Conservation (phyloP, 352 stramenopile species). For the Thraustochytrium sp. region DNA sequence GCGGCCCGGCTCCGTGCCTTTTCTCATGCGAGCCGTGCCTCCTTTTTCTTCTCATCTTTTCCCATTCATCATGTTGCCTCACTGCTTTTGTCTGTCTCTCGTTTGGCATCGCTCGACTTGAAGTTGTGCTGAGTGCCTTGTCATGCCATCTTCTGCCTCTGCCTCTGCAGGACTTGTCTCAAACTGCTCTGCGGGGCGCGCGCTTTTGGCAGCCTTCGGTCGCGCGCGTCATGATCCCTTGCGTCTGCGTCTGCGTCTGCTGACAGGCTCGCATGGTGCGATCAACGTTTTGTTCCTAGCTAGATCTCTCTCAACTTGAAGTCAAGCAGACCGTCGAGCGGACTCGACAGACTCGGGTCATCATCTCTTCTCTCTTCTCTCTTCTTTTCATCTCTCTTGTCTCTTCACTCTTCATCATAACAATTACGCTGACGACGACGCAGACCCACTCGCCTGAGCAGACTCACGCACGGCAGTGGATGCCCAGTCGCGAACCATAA, state of each 20-base stretch:
- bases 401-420: too few relatives aligned
- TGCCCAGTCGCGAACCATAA: constrained; percentile 35
- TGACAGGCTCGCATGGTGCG: too few relatives aligned
- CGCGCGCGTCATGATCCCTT: too few relatives aligned
- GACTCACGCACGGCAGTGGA: neutral
- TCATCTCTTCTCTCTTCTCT: neutral
- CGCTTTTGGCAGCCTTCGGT: too few relatives aligned
- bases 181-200: too few relatives aligned
- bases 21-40: too few relatives aligned
- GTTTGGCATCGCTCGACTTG: neutral
- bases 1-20: too few relatives aligned
- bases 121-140: neutral
- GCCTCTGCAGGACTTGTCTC: neutral
- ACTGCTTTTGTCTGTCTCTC: neutral
- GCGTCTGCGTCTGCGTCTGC: too few relatives aligned
- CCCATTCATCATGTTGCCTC: neutral
- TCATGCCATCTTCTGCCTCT: neutral
- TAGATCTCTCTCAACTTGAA: too few relatives aligned
- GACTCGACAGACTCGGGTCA: neutral
- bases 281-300: too few relatives aligned
- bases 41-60: neutral
- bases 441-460: neutral
- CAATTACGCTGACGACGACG: neutral
- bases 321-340: too few relatives aligned
- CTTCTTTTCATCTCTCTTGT: neutral